Evolutionary conservation across 179 eudicot species (phyloP).

Genomic region (Actinidia polygama): DNA sequence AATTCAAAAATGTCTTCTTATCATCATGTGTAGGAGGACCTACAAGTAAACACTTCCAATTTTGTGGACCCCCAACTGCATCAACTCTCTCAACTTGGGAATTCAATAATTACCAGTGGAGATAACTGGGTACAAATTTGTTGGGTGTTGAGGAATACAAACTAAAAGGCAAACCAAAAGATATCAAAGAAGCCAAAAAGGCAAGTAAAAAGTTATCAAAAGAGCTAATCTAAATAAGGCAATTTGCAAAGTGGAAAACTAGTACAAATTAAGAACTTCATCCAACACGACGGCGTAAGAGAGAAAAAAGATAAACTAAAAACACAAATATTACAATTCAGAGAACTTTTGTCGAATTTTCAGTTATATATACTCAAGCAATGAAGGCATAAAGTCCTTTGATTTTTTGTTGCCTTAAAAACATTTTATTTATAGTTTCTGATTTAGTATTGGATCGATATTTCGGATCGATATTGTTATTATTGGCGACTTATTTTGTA

Average conservation of each 20-base stretch:
- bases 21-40: background rate
- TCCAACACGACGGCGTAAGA: background rate
- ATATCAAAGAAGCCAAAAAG: background rate
- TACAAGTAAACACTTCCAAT: background rate
- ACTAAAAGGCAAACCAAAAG: background rate
- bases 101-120: conserved; percentile 5
- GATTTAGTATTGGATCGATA: background rate
- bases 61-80: background rate
- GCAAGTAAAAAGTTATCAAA: background rate
- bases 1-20: background rate
- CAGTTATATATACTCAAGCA: background rate
- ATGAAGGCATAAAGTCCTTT: background rate
- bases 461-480: background rate
- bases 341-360: background rate
- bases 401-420: background rate
- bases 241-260: background rate
- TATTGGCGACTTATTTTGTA: background rate
- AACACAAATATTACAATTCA: background rate
- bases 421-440: background rate
- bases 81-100: background rate
- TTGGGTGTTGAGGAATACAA: background rate
- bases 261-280: background rate
- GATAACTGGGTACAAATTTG: background rate
- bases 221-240: background rate
- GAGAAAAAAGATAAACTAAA: background rate